phyloP scores from a whole-genome alignment of 306 rosid genomes.

The Inga laurina region DNA sequence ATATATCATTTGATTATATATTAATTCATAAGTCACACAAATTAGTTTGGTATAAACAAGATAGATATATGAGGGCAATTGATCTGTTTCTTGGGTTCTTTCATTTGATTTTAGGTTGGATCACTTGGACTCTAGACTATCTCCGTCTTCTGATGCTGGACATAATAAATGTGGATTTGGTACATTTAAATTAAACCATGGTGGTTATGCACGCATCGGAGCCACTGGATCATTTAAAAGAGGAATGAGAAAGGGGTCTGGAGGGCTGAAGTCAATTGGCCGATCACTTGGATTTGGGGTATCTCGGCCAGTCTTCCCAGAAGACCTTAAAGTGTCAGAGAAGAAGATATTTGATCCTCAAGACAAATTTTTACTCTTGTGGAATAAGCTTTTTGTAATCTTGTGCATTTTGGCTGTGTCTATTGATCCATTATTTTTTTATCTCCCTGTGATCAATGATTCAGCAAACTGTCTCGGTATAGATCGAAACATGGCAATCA shows the following conservation, averaged over 20 bases:
- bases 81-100: constrained; percentile 1
- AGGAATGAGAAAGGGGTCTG: constrained; percentile 93
- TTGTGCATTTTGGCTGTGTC: constrained; percentile 89
- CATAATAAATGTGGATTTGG: constrained; percentile 66
- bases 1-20: too few species aligned
- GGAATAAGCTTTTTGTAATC: constrained; percentile 77
- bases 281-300: constrained; percentile 85
- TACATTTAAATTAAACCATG: constrained; percentile 63
- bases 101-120: constrained; percentile 66
- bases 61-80: too few species aligned
- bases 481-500: constrained; percentile 73
- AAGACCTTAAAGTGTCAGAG: constrained; percentile 87
- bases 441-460: constrained; percentile 80
- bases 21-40: too few species aligned
- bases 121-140: constrained; percentile 73
- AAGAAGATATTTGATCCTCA: constrained; percentile 97
- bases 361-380: constrained; percentile 77
- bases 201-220: constrained; percentile 59
- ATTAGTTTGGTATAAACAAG: too few species aligned
- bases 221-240: constrained; percentile 82
- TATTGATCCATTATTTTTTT: constrained; percentile 92
- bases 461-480: constrained; percentile 69
- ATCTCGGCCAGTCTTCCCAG: constrained; percentile 88
- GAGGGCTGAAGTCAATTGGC: constrained; percentile 91
- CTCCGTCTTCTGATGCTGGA: constrained; percentile 74